Conservation (phyloP, 805 yeast genomes). For the Vanderwaltozyma verrucispora region DNA sequence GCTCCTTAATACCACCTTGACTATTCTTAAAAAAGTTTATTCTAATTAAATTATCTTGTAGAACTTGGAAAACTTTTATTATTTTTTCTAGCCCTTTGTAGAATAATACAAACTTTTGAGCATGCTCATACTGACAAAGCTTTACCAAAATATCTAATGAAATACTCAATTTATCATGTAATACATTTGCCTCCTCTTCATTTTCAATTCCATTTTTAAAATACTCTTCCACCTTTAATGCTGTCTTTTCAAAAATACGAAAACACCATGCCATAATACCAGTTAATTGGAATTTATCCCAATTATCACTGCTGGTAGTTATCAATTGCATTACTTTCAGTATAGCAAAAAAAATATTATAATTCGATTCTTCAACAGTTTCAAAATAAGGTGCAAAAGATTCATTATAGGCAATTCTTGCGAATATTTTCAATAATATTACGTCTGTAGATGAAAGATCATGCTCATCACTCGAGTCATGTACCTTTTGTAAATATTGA, state of each 20-base stretch:
- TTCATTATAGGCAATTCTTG: constrained; percentile 26
- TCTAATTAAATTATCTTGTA: constrained; percentile 29
- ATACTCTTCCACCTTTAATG: constrained; percentile 14
- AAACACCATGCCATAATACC: constrained; percentile 32
- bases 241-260: constrained; percentile 21
- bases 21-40: constrained; percentile 20
- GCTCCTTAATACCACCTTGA: constrained; percentile 11
- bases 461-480: constrained; percentile 1
- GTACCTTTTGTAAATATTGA: constrained; percentile 1
- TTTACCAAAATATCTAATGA: constrained; percentile 28
- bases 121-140: constrained; percentile 27
- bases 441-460: constrained; percentile 7
- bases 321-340: constrained; percentile 25
- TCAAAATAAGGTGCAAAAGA: constrained; percentile 27
- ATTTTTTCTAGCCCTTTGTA: constrained; percentile 30
- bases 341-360: constrained; percentile 7
- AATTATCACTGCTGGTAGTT: constrained; percentile 28
- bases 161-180: constrained; percentile 24
- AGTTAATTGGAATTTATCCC: constrained; percentile 31
- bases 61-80: constrained; percentile 21
- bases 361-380: constrained; percentile 6
- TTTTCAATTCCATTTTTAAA: constrained; percentile 14
- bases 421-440: constrained; percentile 22
- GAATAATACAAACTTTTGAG: constrained; percentile 28
- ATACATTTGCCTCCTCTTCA: constrained; percentile 8